phyloP scores from a whole-genome alignment of 306 rosid genomes.

The Echinosophora koreensis region DNA sequence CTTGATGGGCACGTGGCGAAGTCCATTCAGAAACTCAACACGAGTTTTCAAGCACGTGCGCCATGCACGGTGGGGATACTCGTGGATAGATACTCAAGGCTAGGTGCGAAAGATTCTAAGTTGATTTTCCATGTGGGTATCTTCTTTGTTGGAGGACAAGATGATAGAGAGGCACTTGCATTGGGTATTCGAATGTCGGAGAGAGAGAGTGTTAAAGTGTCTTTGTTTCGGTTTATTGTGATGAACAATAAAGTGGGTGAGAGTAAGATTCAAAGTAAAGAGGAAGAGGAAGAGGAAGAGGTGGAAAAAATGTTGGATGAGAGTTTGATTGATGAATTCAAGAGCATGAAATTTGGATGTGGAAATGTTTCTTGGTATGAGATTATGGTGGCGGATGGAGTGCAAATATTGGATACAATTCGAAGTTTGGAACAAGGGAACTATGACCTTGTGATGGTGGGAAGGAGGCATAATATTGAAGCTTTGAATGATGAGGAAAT shows the following conservation, averaged over 20 bases:
- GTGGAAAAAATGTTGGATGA: constrained; percentile 49
- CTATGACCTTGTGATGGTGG: constrained; percentile 64
- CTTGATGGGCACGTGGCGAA: not conserved
- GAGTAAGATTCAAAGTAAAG: not conserved
- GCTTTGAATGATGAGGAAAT: constrained; percentile 45
- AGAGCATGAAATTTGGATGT: constrained; percentile 38
- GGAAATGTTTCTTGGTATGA: constrained; percentile 42
- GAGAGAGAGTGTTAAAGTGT: constrained; percentile 9
- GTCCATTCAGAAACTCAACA: constrained; percentile 52
- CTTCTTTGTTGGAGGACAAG: constrained; percentile 65
- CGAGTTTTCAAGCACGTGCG: constrained; percentile 32
- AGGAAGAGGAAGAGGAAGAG: not conserved
- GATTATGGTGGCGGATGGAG: constrained; percentile 54
- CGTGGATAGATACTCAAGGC: constrained; percentile 54
- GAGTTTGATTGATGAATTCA: constrained; percentile 58
- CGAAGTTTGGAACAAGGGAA: constrained; percentile 42
- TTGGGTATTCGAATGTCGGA: constrained; percentile 55
- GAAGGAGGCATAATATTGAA: constrained; percentile 41
- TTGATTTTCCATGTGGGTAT: constrained; percentile 46
- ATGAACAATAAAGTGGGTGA: not conserved
- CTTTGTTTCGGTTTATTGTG: constrained; percentile 46
- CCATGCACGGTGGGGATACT: constrained; percentile 74
- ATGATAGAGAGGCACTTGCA: constrained; percentile 68
- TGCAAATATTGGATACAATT: constrained; percentile 40
- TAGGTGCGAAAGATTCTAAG: not conserved